Percentiles rank a stretch among this genome's conserved stretches.
Conservation (phyloP, 768 basidiomycete species). For the Sporobolomyces pararoseus region DNA sequence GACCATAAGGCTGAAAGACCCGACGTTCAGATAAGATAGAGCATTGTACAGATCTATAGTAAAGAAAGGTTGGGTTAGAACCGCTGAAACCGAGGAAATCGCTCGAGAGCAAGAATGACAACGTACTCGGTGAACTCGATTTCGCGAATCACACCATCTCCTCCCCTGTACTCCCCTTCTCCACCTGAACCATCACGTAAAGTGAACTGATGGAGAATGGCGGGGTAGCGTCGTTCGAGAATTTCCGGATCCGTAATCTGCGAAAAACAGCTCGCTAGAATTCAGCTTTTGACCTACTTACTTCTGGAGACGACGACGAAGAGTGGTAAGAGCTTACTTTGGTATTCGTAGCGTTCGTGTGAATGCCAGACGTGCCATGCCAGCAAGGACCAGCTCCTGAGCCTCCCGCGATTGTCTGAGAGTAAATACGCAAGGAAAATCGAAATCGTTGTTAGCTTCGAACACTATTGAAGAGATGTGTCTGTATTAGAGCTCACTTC, state of each 20-base stretch:
- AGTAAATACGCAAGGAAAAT: conserved; percentile 43
- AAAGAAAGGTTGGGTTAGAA: neutral
- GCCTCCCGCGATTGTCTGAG: conserved; percentile 77
- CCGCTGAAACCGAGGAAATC: neutral
- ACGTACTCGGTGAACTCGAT: conserved; percentile 62
- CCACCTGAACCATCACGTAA: conserved; percentile 40
- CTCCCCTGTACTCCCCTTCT: conserved; percentile 57
- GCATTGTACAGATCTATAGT: conserved; percentile 69
- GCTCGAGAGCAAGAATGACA: no score
- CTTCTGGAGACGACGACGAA: no score
- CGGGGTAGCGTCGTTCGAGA: conserved; percentile 86
- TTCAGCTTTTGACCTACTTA: no score
- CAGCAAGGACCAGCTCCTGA: conserved; percentile 83
- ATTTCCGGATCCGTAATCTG: conserved; percentile 86
- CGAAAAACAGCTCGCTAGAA: neutral
- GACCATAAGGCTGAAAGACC: conserved; percentile 77
- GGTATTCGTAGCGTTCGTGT: conserved; percentile 52
- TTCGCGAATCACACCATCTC: conserved; percentile 78
- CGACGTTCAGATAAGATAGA: conserved; percentile 85
- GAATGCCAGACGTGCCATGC: conserved; percentile 86
- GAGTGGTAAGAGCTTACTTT: conserved; percentile 50
- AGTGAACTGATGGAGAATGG: conserved; percentile 74
- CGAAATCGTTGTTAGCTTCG: no score
- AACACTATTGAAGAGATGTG: no score
- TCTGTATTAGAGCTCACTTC: conserved; percentile 49